Conservation (phyloP, 2,329 filamentous ascomycete species). For the Fusarium mexicanum region DNA sequence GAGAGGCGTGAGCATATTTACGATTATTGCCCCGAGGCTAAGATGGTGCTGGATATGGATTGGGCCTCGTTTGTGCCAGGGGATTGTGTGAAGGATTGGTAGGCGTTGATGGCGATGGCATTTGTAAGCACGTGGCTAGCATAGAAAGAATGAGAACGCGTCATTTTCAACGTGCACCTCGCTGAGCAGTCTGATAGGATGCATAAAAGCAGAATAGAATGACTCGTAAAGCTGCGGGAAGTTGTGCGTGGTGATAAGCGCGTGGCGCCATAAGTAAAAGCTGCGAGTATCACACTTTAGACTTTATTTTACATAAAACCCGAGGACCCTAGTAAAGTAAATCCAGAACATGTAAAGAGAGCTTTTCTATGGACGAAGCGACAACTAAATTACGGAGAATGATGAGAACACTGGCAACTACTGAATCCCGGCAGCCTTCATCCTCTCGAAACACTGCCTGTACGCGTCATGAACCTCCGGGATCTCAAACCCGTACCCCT, state of each 20-base stretch:
- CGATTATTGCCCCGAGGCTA: background rate
- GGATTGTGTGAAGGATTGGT: background rate
- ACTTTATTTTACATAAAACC: too few species aligned
- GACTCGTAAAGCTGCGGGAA: background rate
- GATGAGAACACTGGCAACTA: background rate
- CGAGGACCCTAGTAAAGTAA: background rate
- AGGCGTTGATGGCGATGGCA: rapidly evolving
- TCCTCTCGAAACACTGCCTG: constrained; percentile 31
- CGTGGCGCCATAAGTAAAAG: rapidly evolving
- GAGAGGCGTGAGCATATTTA: background rate
- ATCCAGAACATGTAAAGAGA: background rate
- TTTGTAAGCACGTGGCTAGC: rapidly evolving
- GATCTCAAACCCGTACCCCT: constrained; percentile 66
- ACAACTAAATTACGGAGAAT: too few species aligned
- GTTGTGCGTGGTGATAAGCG: rapidly evolving
- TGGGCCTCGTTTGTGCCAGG: background rate
- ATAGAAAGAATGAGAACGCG: background rate
- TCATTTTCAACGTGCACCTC: rapidly evolving
- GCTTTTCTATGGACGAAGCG: too few species aligned
- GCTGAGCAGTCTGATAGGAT: too few species aligned
- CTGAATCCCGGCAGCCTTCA: background rate
- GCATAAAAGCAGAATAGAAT: background rate
- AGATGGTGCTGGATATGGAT: background rate
- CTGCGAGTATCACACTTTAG: rapidly evolving
- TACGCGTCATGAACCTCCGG: constrained; percentile 72